Base-by-base conservation (phyloP, 2,329 filamentous ascomycete genomes). In the Colletotrichum horii region DNA sequence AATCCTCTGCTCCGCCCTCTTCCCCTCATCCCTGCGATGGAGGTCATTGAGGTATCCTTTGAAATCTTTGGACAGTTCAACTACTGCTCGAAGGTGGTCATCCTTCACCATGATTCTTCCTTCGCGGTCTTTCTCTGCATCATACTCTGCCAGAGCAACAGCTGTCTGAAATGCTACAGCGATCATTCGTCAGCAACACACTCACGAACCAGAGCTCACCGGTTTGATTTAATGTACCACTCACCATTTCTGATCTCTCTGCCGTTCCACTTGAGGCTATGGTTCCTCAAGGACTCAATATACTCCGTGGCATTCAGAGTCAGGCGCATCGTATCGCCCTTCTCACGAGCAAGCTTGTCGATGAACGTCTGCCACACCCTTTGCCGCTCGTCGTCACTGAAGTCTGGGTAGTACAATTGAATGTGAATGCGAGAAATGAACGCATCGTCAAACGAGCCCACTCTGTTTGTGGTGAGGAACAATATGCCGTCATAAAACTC, bases 401-500 rank as follows among this genome's bases (percentile, higher is more conserved):
- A 82, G 9, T 81, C 78, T 0, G 76, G 70, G 16, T 83, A 83
- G 61, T 80, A 79, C 0, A 83, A 58, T 36, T 82, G 77, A 4
- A 84, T 58, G 14, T 84, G 82, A 1, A 83, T 78, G 2, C 82
- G 79, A 0, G 82, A 83, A 5, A 81, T 80, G 65, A 83, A 82
- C 1, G 82, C 82, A 3, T 83, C 81, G 19, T 83, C 82, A 24
- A 83, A 83, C 0, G 78, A 70, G 0, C 79, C 82, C 0, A 82
- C 79, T 2, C 81, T 66, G 52, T 83, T 84, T 0, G 82, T 81
- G 0, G 79, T 80, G 2, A 84, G 73, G 24, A 84, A 83, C 0
- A 83, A 28, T 9, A 84, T 83, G 3, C 83, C 82, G 8, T 82
- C 74, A 52, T 80, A 83, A 38, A 77, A 81, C 38, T 83, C 82